Conservation (phyloP, 495 filamentous ascomycete genomes). For the Penicillium atrosanguineum region DNA sequence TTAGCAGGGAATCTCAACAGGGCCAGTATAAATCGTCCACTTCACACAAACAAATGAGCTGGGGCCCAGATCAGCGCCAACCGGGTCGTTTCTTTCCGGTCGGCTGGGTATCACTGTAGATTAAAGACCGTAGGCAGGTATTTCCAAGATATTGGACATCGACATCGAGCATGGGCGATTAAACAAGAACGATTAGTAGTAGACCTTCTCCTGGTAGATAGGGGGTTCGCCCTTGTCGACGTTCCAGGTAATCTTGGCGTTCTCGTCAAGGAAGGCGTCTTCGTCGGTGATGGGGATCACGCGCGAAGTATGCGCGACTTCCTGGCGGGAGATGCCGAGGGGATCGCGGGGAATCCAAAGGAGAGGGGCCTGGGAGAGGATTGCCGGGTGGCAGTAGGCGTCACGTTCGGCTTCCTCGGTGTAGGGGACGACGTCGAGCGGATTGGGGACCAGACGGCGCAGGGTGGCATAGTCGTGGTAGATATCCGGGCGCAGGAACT, state of each 20-base stretch:
- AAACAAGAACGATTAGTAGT: constrained; percentile 36
- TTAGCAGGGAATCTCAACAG: background rate
- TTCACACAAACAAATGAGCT: background rate
- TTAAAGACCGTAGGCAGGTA: constrained; percentile 12
- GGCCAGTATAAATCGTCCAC: background rate
- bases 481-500: constrained; percentile 76
- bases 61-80: constrained; percentile 13
- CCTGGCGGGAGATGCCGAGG: constrained; percentile 73
- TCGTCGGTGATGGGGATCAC: constrained; percentile 83
- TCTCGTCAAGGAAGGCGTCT: constrained; percentile 75
- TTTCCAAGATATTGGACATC: background rate
- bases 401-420: constrained; percentile 57
- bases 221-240: constrained; percentile 69
- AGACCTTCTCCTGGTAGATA: constrained; percentile 70
- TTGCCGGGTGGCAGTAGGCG: constrained; percentile 76
- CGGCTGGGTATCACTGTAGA: constrained; percentile 24
- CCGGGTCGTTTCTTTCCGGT: background rate
- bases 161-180: background rate
- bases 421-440: constrained; percentile 51
- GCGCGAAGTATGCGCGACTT: constrained; percentile 66
- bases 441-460: constrained; percentile 67
- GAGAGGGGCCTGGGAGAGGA: constrained; percentile 61
- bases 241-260: constrained; percentile 77
- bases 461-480: constrained; percentile 70
- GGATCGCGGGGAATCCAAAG: constrained; percentile 83